Evolutionary conservation across 2,329 filamentous ascomycete genomes (phyloP).

Genomic region (Myriosclerotinia scirpicola): DNA sequence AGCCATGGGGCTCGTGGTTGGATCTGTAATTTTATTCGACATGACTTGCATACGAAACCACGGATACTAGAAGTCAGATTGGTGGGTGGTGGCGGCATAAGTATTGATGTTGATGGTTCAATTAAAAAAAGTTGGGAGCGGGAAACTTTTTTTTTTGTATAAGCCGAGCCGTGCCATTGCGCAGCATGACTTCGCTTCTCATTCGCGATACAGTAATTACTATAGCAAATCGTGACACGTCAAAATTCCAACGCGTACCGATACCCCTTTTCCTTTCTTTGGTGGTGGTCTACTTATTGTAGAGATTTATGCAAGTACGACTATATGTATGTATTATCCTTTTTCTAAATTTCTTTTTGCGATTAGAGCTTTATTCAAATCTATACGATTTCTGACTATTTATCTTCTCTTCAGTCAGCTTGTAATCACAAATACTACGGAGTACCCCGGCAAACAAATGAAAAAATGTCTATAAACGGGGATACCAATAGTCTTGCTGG

Average conservation of each 20-base stretch:
- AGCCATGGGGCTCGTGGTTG: constrained; percentile 31
- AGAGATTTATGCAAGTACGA: background rate
- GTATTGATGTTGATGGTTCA: constrained; percentile 30
- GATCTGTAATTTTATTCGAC: constrained; percentile 36
- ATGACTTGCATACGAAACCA: constrained; percentile 41
- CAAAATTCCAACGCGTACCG: constrained; percentile 19
- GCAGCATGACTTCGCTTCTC: constrained; percentile 25
- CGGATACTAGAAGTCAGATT: constrained; percentile 34
- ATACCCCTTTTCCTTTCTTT: background rate
- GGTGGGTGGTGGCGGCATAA: constrained; percentile 39
- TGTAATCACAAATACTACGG: background rate
- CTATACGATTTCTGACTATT: background rate
- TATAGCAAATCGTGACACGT: constrained; percentile 28
- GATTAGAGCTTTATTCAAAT: background rate
- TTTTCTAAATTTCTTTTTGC: background rate
- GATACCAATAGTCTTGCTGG: constrained; percentile 33
- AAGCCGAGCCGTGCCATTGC: constrained; percentile 1
- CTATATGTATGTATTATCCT: background rate
- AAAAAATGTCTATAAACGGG: constrained; percentile 39
- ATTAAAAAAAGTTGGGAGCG: constrained; percentile 22
- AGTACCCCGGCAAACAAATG: background rate
- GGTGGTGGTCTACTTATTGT: too few relatives aligned
- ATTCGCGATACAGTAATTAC: constrained; percentile 19
- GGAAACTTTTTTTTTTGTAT: constrained; percentile 29
- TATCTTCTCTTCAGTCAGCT: background rate